These are phyloP conservation scores for Fusarium napiforme DNA, from an alignment of 2,329 filamentous ascomycete genomes.

Conservation along the genomic window DNA sequence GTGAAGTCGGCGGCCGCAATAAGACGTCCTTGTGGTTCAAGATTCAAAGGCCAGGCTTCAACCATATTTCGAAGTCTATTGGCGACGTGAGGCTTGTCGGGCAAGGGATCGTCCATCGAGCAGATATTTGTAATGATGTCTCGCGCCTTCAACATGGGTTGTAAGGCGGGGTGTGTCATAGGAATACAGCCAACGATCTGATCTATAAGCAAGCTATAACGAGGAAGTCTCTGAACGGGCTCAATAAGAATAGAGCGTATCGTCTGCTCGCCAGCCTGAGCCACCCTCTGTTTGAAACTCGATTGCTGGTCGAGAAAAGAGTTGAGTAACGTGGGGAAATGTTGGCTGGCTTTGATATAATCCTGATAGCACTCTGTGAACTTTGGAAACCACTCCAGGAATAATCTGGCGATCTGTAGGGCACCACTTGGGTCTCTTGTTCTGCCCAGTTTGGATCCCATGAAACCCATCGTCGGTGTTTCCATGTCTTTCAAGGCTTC, in stretches of 20 bases:
- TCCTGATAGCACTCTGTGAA: slow-evolving; percentile 93
- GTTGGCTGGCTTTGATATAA: slow-evolving; percentile 90
- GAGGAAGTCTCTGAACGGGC: slow-evolving; percentile 91
- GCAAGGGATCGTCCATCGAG: slow-evolving; percentile 80
- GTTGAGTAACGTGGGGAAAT: slow-evolving; percentile 84
- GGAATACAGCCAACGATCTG: slow-evolving; percentile 90
- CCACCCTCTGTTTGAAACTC: slow-evolving; percentile 82
- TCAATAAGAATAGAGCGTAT: slow-evolving; percentile 94
- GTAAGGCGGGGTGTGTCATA: slow-evolving; percentile 84
- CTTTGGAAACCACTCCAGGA: slow-evolving; percentile 91
- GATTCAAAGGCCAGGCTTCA: slow-evolving; percentile 77
- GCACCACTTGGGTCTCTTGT: slow-evolving; percentile 81
- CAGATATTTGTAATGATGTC: slow-evolving; percentile 98
- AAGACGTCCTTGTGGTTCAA: slow-evolving; percentile 80
- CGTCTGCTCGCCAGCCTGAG: slow-evolving; percentile 87
- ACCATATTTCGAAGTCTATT: slow-evolving; percentile 81
- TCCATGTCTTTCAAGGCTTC: slow-evolving; percentile 83
- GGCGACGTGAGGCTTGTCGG: slow-evolving; percentile 77
- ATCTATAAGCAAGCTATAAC: slow-evolving; percentile 96
- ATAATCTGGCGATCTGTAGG: slow-evolving; percentile 79
- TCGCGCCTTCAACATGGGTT: slow-evolving; percentile 84
- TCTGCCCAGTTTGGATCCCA: slow-evolving; percentile 58
- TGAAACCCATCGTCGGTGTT: slow-evolving; percentile 55
- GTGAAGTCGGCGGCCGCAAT: slow-evolving; percentile 84
- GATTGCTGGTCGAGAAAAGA: slow-evolving; percentile 82